Evolutionary conservation across 2,329 filamentous ascomycete species (phyloP).

Genomic region (Myrmaecium sp.): DNA sequence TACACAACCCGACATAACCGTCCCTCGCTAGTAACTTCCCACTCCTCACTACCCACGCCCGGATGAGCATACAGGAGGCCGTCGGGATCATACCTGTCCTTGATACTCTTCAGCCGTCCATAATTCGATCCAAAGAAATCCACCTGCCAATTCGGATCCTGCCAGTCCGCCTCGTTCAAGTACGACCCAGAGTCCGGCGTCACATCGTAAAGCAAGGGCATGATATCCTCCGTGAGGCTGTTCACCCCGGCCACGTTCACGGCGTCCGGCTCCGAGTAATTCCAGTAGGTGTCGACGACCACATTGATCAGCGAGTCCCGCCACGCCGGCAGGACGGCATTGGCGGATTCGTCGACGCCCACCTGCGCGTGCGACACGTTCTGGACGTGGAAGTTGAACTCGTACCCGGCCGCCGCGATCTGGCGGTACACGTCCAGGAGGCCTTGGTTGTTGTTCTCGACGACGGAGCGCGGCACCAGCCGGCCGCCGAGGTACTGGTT

Average conservation of each 20-base stretch:
- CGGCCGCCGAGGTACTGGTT: conserved; percentile 5
- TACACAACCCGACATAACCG: too few relatives aligned
- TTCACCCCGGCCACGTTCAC: neutral
- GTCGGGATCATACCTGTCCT: conserved; percentile 11
- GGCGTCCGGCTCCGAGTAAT: conserved; percentile 3
- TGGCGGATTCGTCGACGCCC: conserved; percentile 6
- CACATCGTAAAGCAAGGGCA: conserved; percentile 1
- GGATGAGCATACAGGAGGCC: conserved; percentile 9
- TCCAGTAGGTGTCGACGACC: conserved; percentile 9
- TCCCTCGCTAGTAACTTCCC: conserved; percentile 7
- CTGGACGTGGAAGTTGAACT: conserved; percentile 4
- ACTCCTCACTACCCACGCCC: conserved; percentile 11
- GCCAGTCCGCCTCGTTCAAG: conserved; percentile 14
- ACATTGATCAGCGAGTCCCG: conserved; percentile 8
- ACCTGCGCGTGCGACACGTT: conserved; percentile 8
- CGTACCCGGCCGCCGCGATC: conserved; percentile 4
- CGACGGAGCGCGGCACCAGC: conserved; percentile 5
- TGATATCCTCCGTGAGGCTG: neutral
- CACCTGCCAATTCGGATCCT: conserved; percentile 10
- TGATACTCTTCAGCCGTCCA: conserved; percentile 8
- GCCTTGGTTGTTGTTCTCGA: neutral
- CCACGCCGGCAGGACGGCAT: conserved; percentile 12
- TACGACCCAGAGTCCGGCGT: conserved; percentile 10
- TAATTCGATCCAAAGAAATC: conserved; percentile 12
- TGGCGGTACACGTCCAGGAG: conserved; percentile 1